Percentiles rank a stretch among this genome's conserved stretches.
These are phyloP conservation scores for Xylaria sp. DNA, from an alignment of 2,329 filamentous ascomycete species.

Conservation along the genomic window DNA sequence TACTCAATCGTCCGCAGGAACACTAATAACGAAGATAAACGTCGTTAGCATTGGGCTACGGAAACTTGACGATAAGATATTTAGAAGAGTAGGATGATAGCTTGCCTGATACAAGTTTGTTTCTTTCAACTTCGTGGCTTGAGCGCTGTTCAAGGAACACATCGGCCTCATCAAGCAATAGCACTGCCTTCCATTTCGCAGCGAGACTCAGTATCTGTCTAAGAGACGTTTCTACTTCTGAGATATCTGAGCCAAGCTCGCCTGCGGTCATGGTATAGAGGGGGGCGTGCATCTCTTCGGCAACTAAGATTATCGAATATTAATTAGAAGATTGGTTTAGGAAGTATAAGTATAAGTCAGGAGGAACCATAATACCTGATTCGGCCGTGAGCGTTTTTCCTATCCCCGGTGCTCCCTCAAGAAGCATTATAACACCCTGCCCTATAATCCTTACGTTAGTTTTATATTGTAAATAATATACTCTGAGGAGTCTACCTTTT, in stretches of 20 bases:
- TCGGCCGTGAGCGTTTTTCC: constrained; percentile 8
- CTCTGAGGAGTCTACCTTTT: neutral
- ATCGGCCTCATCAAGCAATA: neutral
- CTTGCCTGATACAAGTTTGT: neutral
- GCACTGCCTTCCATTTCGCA: neutral
- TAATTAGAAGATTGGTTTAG: too few relatives aligned
- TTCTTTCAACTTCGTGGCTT: neutral
- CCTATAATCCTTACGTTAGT: neutral
- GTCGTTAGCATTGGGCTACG: too few relatives aligned
- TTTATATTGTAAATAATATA: too few relatives aligned
- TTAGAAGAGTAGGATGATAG: too few relatives aligned
- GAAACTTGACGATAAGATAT: too few relatives aligned
- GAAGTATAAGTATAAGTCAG: too few relatives aligned
- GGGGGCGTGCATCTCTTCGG: neutral
- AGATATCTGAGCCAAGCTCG: neutral
- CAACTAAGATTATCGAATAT: too few relatives aligned
- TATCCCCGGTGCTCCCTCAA: neutral
- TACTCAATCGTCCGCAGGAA: constrained; percentile 2
- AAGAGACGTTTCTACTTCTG: neutral
- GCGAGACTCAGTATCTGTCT: neutral
- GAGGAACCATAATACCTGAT: too few relatives aligned
- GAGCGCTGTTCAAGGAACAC: neutral
- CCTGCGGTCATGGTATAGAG: neutral
- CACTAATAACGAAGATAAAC: neutral
- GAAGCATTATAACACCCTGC: neutral